Evolutionary conservation across 108 stramenopile species (phyloP).

Genomic region (Parmales sp.): DNA sequence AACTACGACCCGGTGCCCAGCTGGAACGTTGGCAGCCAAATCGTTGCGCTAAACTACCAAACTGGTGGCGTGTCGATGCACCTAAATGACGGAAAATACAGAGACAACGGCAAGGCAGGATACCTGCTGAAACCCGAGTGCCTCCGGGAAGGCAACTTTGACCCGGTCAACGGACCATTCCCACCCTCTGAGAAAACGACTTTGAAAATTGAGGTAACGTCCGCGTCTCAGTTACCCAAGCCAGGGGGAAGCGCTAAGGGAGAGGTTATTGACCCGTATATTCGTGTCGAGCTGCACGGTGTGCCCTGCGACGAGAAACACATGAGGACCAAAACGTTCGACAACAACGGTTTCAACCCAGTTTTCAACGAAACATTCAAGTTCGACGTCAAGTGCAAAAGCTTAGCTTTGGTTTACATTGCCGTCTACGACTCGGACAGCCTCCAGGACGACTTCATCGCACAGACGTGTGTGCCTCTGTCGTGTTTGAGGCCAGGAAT

Average conservation of each 20-base stretch:
- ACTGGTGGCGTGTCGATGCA: constrained; percentile 53
- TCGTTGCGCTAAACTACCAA: constrained; percentile 90
- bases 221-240: constrained; percentile 68
- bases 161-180: neutral
- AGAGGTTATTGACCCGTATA: constrained; percentile 67
- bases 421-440: constrained; percentile 35
- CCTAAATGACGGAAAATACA: constrained; percentile 79
- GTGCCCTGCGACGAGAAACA: constrained; percentile 35
- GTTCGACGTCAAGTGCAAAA: constrained; percentile 51
- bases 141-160: neutral
- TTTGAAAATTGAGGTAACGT: constrained; percentile 53
- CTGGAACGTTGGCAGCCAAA: constrained; percentile 81
- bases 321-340: constrained; percentile 35
- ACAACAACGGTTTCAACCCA: constrained; percentile 83
- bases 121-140: constrained; percentile 73
- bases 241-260: constrained; percentile 52
- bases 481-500: constrained; percentile 19
- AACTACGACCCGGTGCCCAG: constrained; percentile 81
- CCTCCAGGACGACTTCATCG: constrained; percentile 34
- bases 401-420: constrained; percentile 29
- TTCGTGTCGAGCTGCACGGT: constrained; percentile 49
- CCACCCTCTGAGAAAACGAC: neutral
- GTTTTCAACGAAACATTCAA: constrained; percentile 58
- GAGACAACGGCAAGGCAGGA: constrained; percentile 73
- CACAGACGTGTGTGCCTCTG: constrained; percentile 27